phyloP scores from a whole-genome alignment of 1,139 yeast species.

The Hansenula anomala region DNA sequence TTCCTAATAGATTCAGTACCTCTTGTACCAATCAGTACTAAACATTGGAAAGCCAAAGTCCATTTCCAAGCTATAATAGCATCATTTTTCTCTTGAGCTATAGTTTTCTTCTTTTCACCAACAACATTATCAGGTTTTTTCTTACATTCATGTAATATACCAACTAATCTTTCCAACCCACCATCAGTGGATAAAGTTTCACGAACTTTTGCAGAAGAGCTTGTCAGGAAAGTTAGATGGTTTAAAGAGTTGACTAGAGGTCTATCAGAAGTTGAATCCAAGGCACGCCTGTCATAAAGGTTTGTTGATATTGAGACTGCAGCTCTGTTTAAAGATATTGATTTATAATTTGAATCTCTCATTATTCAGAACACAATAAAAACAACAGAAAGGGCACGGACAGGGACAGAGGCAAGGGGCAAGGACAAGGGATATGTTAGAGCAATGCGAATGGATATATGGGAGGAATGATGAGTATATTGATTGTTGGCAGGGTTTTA shows the following conservation, averaged over 20 bases:
- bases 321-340: conserved; percentile 76
- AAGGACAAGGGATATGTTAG: neutral
- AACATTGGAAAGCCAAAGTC: conserved; percentile 90
- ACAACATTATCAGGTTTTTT: conserved; percentile 10
- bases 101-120: conserved; percentile 13
- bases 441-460: too few species aligned
- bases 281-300: conserved; percentile 85
- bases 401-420: neutral
- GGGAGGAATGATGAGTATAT: too few species aligned
- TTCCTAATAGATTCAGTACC: conserved; percentile 85
- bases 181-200: conserved; percentile 90
- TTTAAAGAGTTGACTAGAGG: conserved; percentile 91
- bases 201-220: conserved; percentile 83
- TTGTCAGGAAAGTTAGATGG: conserved; percentile 81
- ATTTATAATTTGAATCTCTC: conserved; percentile 90
- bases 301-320: conserved; percentile 87
- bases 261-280: conserved; percentile 84
- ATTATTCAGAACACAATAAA: too few species aligned
- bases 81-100: conserved; percentile 29
- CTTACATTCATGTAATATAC: conserved; percentile 74
- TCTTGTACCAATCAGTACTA: conserved; percentile 86
- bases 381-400: too few species aligned
- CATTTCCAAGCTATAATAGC: conserved; percentile 89
- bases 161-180: conserved; percentile 83
- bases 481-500: too few species aligned